Evolutionary conservation across 23 red algal species (phyloP), one percentile per base, ranked within the genome.

Genomic region (Gracilaria gracilis): DNA sequence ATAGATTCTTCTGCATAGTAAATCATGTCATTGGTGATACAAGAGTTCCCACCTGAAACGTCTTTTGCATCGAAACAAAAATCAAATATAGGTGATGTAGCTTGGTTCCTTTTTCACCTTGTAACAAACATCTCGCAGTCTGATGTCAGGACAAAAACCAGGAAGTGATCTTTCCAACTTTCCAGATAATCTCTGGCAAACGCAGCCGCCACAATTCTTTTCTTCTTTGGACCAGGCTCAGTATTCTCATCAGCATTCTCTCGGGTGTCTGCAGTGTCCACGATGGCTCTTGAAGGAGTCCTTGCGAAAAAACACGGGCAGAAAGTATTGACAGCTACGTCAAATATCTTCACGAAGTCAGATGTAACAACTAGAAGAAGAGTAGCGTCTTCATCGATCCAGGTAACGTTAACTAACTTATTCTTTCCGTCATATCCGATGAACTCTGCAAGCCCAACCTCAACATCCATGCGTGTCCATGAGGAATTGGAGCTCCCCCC

Each of bases 331-430:
- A 65, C 42, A 25, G 65, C 40, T 19, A 93, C 40, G 58, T 93
- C 90, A 75, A 93, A 93, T 25, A 93, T 33, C 70, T 93, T 93
- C 46, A 93, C 80, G 76, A 93, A 93, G 13, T 93, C 55, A 14
- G 67, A 47, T 15, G 90, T 85, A 1, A 79, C 69, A 11, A 85
- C 80, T 36, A 93, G 90, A 21, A 93, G 38, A 16, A 59, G 75
- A 20, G 78, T 67, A 38, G 49, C 67, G 34, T 74, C 75, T 31
- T 74, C 80, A 27, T 78, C 90, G 42, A 84, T 65, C 90, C 90
- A 93, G 0, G 65, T 37, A 9, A 48, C 90, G 24, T 58, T 36
- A 25, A 84, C 28, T 19, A 93, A n/a, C 27, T 37, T 31, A 65
- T 85, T 93, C 33, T 66, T n/a, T 21, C 90, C 80, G 24, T 93